Evolutionary conservation across 352 stramenopile genomes (phyloP).

Genomic region (Plasmopara muralis): DNA sequence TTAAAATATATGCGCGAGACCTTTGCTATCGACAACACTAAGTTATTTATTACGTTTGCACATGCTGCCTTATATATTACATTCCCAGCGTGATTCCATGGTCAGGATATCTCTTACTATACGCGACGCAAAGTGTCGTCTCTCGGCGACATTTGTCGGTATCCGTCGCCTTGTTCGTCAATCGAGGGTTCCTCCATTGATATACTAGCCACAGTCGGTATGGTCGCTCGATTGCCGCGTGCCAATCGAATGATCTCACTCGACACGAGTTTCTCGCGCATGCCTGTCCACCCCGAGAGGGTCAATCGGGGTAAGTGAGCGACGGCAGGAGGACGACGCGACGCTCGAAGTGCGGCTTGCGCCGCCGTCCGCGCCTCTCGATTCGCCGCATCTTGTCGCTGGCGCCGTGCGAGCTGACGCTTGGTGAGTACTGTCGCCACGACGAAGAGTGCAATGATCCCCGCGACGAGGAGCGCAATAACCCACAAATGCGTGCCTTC

Average conservation of each 20-base stretch:
- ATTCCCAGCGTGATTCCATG: too few species aligned
- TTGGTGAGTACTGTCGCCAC: slow-evolving; percentile 17
- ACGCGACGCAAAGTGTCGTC: slow-evolving; percentile 14
- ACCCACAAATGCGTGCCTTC: slow-evolving; percentile 21
- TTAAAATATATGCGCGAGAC: too few species aligned
- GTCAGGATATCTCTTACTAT: slow-evolving; percentile 9
- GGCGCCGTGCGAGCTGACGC: slow-evolving; percentile 16
- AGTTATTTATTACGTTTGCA: too few species aligned
- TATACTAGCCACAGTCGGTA: slow-evolving; percentile 15
- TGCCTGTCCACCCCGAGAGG: slow-evolving; percentile 42
- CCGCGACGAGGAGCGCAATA: slow-evolving; percentile 18
- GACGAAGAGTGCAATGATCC: slow-evolving; percentile 24
- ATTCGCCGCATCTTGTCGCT: slow-evolving; percentile 8
- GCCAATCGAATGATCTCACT: slow-evolving; percentile 20
- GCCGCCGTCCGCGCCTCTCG: slow-evolving; percentile 10
- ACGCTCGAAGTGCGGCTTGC: slow-evolving; percentile 9
- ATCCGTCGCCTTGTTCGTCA: slow-evolving; percentile 36
- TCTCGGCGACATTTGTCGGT: slow-evolving; percentile 28
- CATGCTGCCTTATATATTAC: too few species aligned
- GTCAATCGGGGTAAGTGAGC: slow-evolving; percentile 28
- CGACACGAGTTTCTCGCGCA: slow-evolving; percentile 41
- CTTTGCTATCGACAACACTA: too few species aligned
- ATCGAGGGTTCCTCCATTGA: slow-evolving; percentile 10
- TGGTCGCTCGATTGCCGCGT: slow-evolving; percentile 1
- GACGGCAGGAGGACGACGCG: slow-evolving; percentile 9